phyloP scores from a whole-genome alignment of 345 rosid genomes.

The Euclidium syriacum region DNA sequence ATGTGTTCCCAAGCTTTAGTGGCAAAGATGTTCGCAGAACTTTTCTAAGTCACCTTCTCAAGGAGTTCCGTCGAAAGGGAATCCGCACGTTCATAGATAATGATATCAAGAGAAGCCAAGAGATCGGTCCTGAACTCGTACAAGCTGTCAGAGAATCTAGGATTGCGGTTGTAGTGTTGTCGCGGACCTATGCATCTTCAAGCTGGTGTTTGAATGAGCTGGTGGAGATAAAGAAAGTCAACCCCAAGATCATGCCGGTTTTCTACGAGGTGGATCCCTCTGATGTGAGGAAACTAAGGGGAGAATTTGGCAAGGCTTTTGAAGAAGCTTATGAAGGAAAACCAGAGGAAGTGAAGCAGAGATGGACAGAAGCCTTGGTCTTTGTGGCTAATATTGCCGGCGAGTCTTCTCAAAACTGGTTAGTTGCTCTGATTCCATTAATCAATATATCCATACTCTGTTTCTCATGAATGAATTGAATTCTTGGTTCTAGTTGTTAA shows the following conservation, averaged over 20 bases:
- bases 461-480: not conserved
- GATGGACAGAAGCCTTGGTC: constrained; percentile 18
- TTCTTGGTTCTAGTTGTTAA: not conserved
- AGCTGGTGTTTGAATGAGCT: constrained; percentile 17
- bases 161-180: constrained; percentile 9
- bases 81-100: constrained; percentile 12
- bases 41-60: constrained; percentile 25
- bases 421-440: not conserved
- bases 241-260: not conserved
- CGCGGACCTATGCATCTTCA: constrained; percentile 13
- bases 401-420: constrained; percentile 12
- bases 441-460: not conserved
- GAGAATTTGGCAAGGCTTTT: constrained; percentile 13
- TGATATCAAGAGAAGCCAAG: constrained; percentile 14
- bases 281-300: constrained; percentile 14
- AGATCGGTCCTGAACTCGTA: constrained; percentile 10
- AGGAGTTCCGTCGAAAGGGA: constrained; percentile 11
- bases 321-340: not conserved
- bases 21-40: constrained; percentile 22
- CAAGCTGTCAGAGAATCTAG: constrained; percentile 12
- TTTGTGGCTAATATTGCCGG: constrained; percentile 18
- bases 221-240: constrained; percentile 7
- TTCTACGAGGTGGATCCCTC: constrained; percentile 24
- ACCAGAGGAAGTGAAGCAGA: constrained; percentile 7
- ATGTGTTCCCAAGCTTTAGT: constrained; percentile 14